Base-by-base conservation (phyloP, 495 filamentous ascomycete species). In the Penicillium silybi region DNA sequence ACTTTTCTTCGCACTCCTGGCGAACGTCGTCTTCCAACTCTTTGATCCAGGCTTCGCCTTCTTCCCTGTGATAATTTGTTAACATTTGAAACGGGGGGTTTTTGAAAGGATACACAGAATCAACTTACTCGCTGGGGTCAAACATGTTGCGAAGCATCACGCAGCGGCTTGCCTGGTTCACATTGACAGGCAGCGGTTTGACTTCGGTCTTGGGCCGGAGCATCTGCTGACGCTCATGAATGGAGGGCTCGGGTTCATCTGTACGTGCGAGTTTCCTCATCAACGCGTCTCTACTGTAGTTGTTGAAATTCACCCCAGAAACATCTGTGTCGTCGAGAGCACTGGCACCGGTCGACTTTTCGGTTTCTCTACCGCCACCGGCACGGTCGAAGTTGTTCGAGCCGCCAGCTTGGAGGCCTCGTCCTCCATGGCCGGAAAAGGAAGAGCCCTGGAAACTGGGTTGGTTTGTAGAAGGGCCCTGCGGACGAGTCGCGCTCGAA, bases 251-350 rank as follows among this genome's bases (percentile, higher is more conserved):
- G 46, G 88, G 81, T 65, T 96, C 91, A 80, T 97, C 92, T 74
- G 89, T 95, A 79, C 93, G 82, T 52, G 92, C 93, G 68, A 97
- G 88, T 74, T 96, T 96, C 69, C 89, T 84, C 95, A 97, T 97
- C 69, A 97, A 84, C 59, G 90, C 86, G 75, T 97, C 91, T 72
- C 95, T 87, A 80, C 87, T 92, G 75, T 95, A 96, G 67, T 97
- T 97, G 81, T 90, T 96, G 86, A 97, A 97, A 71, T 97, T 97
- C 67, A 97, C 91, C 65, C 95, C 95, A 26, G 88, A 89, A 68
- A 99, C 91, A 72, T 99, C 95, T 52, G 92, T 95, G 66, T 99
- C 95, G 72, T 99, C 95, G 46, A 99, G 76, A 61, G 93, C 93
- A 75, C 92, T 97, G 39, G 95, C 95, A 49, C 90, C 88, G 53